phyloP scores from a whole-genome alignment of 2,329 filamentous ascomycete genomes.

The Cladophialophora chaetospira region DNA sequence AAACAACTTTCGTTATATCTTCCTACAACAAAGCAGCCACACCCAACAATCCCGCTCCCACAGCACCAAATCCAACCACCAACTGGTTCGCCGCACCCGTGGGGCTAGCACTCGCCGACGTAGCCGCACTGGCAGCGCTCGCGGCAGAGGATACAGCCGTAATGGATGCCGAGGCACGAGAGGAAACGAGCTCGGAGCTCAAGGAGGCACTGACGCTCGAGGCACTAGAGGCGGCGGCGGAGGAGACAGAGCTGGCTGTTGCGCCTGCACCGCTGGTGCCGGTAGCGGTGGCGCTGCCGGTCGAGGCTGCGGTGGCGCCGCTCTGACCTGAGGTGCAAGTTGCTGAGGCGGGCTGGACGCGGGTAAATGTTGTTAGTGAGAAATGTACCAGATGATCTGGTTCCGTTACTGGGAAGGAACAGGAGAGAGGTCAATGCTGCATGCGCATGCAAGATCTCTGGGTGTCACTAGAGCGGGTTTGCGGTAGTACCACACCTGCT shows the following conservation, averaged over 20 bases:
- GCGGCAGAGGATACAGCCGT: background rate
- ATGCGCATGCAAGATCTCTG: no score
- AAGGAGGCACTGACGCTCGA: constrained; percentile 1
- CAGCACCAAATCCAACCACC: constrained; percentile 16
- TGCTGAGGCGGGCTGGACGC: no score
- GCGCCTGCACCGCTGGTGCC: constrained; percentile 19
- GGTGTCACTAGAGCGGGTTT: no score
- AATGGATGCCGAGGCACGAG: background rate
- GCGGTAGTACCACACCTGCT: no score
- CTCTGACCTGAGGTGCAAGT: no score
- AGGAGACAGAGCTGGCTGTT: constrained; percentile 20
- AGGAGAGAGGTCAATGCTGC: no score
- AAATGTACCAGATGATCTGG: no score
- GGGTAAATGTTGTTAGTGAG: no score
- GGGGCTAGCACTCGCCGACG: constrained; percentile 12
- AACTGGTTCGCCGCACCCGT: constrained; percentile 17
- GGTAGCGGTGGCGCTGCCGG: constrained; percentile 18
- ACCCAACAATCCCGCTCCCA: constrained; percentile 24
- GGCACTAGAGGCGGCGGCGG: background rate
- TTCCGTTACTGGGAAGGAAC: no score
- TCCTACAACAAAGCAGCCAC: constrained; percentile 26
- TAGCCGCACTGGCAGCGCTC: constrained; percentile 2
- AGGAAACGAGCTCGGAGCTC: constrained; percentile 1
- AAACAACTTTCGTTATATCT: background rate
- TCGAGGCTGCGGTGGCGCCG: constrained; percentile 21